Evolutionary conservation across 2,329 filamentous ascomycete genomes (phyloP), one percentile per base, ranked within the genome.

Genomic region (Didymella keratinophila): DNA sequence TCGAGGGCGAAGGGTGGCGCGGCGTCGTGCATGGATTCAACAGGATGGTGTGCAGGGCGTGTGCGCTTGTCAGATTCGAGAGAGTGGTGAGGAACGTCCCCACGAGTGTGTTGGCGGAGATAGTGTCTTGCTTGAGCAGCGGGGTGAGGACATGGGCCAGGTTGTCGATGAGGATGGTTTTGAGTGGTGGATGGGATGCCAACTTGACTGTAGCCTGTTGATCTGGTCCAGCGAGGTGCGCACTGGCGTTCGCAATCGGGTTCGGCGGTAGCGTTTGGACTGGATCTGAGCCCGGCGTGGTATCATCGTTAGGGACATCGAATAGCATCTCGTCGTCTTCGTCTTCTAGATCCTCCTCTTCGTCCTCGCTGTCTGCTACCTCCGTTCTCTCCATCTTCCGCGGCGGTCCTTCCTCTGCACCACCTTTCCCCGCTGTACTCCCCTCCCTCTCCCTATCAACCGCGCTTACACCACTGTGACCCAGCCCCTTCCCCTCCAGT

Each of bases 61-160:
- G 68, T 4, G 62, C 61, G 7, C 48, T 58, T 8, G 79, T 79
- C 30, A 83, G 68, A 49, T 79, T 69, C 4, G 62, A 54, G 14
- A 84, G 71, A 4, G 73, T 71, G 36, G 75, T 75, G 60, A 83
- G 73, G 52, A 83, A 76, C 12, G 74, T 69, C 14, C 76, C 65
- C 12, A 81, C 63, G 4, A 79, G 67, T 11, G 76, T 74, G 66
- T 80, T 80, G 43, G 76, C 79, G 69, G 39, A 72, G 11, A 71
- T 54, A 47, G 75, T 71, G 55, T 78, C 74, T 27, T 70, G 76
- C 48, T 77, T 76, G 30, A 79, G 64, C 4, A 78, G 53, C 1
- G 78, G 72, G n/a, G 47, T 66, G 30, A 79, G 53, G 46, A 78
- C 70, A 27, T 76, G 73, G 14, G 77, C 65, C 43, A 80, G 67